Conservation (phyloP, 2,329 filamentous ascomycete species). For the Exutisphaerella laricina region DNA sequence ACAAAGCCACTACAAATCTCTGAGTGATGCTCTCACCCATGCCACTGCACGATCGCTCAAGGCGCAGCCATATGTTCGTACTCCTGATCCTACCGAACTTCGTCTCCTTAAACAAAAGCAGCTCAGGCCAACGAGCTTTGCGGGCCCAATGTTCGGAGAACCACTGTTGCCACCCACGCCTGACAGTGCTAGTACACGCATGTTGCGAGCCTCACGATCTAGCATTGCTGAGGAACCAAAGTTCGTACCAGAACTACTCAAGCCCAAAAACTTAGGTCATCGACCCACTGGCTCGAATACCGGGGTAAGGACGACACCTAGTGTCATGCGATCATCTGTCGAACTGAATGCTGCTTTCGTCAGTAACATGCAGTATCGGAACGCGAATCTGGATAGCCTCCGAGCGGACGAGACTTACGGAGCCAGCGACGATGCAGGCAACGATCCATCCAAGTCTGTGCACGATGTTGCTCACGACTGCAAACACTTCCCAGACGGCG, state of each 20-base stretch:
- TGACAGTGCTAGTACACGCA: slow-evolving; percentile 31
- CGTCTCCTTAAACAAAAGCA: slow-evolving; percentile 2
- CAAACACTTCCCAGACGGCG: slow-evolving; percentile 32
- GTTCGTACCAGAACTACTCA: slow-evolving; percentile 22
- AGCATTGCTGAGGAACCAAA: slow-evolving; percentile 25
- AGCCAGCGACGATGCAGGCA: slow-evolving; percentile 12
- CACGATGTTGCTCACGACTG: slow-evolving; percentile 22
- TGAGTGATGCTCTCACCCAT: slow-evolving; percentile 20
- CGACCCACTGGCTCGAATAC: slow-evolving; percentile 12
- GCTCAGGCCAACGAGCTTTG: slow-evolving; percentile 15
- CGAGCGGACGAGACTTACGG: slow-evolving; percentile 8
- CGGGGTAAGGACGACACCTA: slow-evolving; percentile 23
- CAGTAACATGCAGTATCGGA: slow-evolving; percentile 21
- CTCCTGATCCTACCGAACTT: slow-evolving; percentile 6
- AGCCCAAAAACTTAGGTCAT: slow-evolving; percentile 19
- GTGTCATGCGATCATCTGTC: slow-evolving; percentile 29
- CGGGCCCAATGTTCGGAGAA: slow-evolving; percentile 24
- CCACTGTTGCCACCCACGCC: slow-evolving; percentile 32
- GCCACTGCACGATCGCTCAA: slow-evolving; percentile 5
- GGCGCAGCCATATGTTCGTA: background rate
- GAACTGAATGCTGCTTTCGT: slow-evolving; percentile 26
- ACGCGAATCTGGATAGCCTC: slow-evolving; percentile 10
- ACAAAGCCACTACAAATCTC: slow-evolving; percentile 20
- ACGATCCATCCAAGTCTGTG: slow-evolving; percentile 13
- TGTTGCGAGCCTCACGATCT: slow-evolving; percentile 30